These are phyloP conservation scores for Citrullus amarus DNA, from an alignment of 306 rosid species.

Conservation along the genomic window DNA sequence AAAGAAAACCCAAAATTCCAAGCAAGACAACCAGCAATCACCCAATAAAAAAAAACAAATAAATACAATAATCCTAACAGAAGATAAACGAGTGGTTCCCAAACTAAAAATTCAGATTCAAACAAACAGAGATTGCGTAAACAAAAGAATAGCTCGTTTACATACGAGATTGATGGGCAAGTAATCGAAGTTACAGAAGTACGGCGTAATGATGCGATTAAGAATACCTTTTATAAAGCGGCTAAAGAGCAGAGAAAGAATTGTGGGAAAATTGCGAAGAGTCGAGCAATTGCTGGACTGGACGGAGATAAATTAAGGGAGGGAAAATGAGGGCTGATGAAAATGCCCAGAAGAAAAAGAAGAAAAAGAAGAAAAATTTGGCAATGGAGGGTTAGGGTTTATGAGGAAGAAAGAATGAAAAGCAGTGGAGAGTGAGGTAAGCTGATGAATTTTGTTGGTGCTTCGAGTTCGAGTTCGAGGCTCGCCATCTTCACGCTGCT, in stretches of 20 bases:
- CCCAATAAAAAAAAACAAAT: too few relatives aligned
- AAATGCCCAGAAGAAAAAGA: not conserved
- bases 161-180: not conserved
- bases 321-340: not conserved
- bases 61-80: not conserved
- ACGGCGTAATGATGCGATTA: not conserved
- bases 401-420: not conserved
- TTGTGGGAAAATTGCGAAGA: not conserved
- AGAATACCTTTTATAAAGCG: not conserved
- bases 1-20: not conserved
- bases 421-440: not conserved
- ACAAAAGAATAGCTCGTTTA: not conserved
- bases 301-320: not conserved
- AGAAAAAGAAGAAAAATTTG: not conserved
- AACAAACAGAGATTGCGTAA: not conserved
- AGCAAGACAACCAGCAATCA: not conserved
- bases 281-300: not conserved
- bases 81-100: not conserved
- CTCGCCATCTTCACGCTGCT: not conserved
- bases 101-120: not conserved
- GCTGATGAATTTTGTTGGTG: not conserved
- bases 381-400: not conserved
- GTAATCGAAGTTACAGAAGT: not conserved
- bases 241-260: not conserved
- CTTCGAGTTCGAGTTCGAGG: not conserved